phyloP scores from a whole-genome alignment of 2,329 filamentous ascomycete species.

The Xylariaceae sp. region DNA sequence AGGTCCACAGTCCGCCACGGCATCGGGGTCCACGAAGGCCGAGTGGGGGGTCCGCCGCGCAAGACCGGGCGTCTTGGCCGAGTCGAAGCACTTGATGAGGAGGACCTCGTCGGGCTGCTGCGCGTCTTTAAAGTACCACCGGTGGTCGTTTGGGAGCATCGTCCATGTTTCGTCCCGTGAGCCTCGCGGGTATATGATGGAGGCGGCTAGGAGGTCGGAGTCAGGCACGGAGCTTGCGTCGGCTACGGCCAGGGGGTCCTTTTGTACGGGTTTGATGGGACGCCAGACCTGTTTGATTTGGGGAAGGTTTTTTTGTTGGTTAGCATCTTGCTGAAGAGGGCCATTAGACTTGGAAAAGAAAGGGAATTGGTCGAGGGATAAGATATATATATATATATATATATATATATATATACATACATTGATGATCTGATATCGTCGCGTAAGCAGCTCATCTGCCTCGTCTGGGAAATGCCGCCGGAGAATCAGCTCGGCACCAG shows the following conservation, averaged over 20 bases:
- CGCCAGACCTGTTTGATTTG: constrained; percentile 37
- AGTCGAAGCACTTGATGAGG: constrained; percentile 56
- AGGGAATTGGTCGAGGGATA: not conserved
- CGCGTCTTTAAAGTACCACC: constrained; percentile 48
- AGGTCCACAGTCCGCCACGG: constrained; percentile 34
- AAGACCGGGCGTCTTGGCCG: constrained; percentile 39
- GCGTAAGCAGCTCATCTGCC: constrained; percentile 31
- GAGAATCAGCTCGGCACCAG: constrained; percentile 34
- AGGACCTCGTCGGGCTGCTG: constrained; percentile 47
- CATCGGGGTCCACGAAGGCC: constrained; percentile 45
- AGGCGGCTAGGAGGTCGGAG: constrained; percentile 35
- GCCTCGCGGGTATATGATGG: constrained; percentile 33
- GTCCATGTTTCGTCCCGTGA: constrained; percentile 35
- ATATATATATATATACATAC: constrained; percentile 14
- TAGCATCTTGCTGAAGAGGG: not conserved
- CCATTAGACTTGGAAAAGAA: not conserved
- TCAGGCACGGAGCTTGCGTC: constrained; percentile 36
- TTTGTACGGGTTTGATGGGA: constrained; percentile 42
- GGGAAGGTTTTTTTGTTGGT: constrained; percentile 1
- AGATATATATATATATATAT: not conserved
- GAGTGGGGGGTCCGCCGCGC: constrained; percentile 49
- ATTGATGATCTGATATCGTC: constrained; percentile 31
- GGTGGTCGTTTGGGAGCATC: constrained; percentile 35
- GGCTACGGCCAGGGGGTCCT: constrained; percentile 39
- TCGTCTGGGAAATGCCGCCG: constrained; percentile 30